These are phyloP conservation scores for Rhodotorula toruloides DNA, from an alignment of 768 basidiomycete genomes.

Conservation along the genomic window DNA sequence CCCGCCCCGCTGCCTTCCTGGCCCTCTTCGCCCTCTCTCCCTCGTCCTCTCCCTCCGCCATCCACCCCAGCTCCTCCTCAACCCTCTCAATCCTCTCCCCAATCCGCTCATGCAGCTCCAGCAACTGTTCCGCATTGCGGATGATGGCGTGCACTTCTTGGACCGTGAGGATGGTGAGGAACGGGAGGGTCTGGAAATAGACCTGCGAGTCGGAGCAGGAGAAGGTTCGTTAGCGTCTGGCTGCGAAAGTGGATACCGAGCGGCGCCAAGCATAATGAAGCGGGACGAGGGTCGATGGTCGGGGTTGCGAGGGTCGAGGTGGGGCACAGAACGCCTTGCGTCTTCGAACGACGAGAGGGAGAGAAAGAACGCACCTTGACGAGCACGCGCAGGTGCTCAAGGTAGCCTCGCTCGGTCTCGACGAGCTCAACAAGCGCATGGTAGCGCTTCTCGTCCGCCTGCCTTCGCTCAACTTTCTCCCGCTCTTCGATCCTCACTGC, in stretches of 20 bases:
- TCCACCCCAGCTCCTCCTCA: slow-evolving; percentile 33
- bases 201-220: slow-evolving; percentile 21
- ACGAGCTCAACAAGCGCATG: slow-evolving; percentile 82
- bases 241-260: not conserved
- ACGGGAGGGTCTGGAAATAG: slow-evolving; percentile 41
- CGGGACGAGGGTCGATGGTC: not conserved
- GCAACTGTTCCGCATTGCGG: slow-evolving; percentile 28
- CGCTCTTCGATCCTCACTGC: not conserved
- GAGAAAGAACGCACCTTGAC: slow-evolving; percentile 57
- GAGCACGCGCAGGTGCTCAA: slow-evolving; percentile 68
- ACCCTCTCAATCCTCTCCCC: slow-evolving; percentile 20
- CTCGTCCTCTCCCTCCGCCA: not conserved
- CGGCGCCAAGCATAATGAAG: not conserved
- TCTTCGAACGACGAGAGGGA: too few species aligned
- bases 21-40: not conserved
- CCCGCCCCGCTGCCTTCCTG: slow-evolving; percentile 6
- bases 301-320: not conserved
- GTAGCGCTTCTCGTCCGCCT: slow-evolving; percentile 48
- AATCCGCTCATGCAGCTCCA: slow-evolving; percentile 40
- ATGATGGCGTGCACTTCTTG: slow-evolving; percentile 24
- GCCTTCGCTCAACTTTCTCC: not conserved
- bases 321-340: too few species aligned
- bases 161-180: slow-evolving; percentile 35
- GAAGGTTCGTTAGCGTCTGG: too few species aligned
- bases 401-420: slow-evolving; percentile 75